Evolutionary conservation across 129 eudicot genomes (phyloP), one percentile per base, ranked within the genome.

Genomic region (Artemisia annua): DNA sequence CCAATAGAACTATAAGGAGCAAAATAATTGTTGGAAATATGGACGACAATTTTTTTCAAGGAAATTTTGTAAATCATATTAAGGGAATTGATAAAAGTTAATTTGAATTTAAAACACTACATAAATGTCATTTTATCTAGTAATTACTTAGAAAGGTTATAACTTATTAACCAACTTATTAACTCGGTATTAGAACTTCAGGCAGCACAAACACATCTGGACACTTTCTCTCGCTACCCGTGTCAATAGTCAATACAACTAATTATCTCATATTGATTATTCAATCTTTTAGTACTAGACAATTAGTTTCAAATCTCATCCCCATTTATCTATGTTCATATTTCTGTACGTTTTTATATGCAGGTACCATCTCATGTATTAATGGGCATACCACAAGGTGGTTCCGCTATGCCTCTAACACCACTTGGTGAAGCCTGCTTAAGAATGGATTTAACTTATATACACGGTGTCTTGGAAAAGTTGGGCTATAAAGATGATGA

Each of bases 401-500:
- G 83, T 13, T 83, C 87, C 13, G 76, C 75, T 54, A 50, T 85
- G 71, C 84, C 95, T 46, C 75, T 93, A 30, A 78, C 98, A 9
- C 81, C 98, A 18, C 92, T 93, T 74, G 98, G 98, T 7, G 98
- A 93, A 86, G 97, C 98, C 28, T 87, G 95, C 72, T 46, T 85
- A 59, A 84, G 98, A 89, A 87, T 32, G 88, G 98, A 93, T 86
- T 79, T 89, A 78, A 93, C 98, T 30, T 90, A 83, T 69, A 87
- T 89, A 35, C 98, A 93, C 30, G 98, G 86, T 77, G 82, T 93
- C 67, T 58, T 93, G 48, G 96, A 93, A 69, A 87, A 82, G 43
- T 83, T 87, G 67, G 92, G 86, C n/a, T 93, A 93, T 75, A 93
- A 89, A 84, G 98, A 93, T 76, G 98, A 93, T 2, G 98, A 93